These are phyloP conservation scores for Teratosphaeria zuluensis DNA, from an alignment of 2,329 filamentous ascomycete genomes.

Conservation along the genomic window DNA sequence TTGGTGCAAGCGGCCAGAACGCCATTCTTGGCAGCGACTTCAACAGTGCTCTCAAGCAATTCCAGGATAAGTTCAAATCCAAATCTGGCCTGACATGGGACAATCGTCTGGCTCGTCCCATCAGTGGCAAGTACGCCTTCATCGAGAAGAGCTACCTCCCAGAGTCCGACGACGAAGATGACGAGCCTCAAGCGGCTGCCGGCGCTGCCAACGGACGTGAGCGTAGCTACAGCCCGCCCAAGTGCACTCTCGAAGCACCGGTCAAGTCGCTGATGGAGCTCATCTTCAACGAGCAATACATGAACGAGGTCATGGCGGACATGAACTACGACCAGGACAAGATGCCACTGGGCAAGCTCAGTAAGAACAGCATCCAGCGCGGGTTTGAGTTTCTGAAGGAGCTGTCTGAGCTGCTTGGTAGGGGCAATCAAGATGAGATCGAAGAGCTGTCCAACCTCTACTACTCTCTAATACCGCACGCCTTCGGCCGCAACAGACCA, in stretches of 20 bases:
- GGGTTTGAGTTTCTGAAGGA: slow-evolving; percentile 73
- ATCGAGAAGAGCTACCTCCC: slow-evolving; percentile 68
- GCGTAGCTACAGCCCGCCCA: slow-evolving; percentile 19
- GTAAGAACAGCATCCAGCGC: slow-evolving; percentile 63
- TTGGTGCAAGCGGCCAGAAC: slow-evolving; percentile 46
- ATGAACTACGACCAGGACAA: slow-evolving; percentile 68
- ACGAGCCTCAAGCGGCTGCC: slow-evolving; percentile 20
- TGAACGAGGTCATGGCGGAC: slow-evolving; percentile 54
- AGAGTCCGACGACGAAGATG: slow-evolving; percentile 51
- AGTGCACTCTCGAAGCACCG: slow-evolving; percentile 50
- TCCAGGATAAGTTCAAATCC: slow-evolving; percentile 48
- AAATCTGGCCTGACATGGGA: slow-evolving; percentile 46
- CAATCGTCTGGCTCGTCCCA: slow-evolving; percentile 45
- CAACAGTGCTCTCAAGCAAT: slow-evolving; percentile 32
- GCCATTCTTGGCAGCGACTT: slow-evolving; percentile 33
- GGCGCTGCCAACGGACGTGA: slow-evolving; percentile 10
- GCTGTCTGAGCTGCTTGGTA: slow-evolving; percentile 55
- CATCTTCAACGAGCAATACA: slow-evolving; percentile 72
- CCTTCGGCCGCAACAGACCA: slow-evolving; percentile 63
- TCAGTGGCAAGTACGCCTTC: slow-evolving; percentile 62
- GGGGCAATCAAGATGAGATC: slow-evolving; percentile 32
- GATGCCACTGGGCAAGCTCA: slow-evolving; percentile 73
- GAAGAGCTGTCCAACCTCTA: slow-evolving; percentile 66
- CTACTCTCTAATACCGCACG: slow-evolving; percentile 74
- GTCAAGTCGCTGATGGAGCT: slow-evolving; percentile 64